phyloP scores from a whole-genome alignment of 139 green algal species.

The Volvox reticuliferus region DNA sequence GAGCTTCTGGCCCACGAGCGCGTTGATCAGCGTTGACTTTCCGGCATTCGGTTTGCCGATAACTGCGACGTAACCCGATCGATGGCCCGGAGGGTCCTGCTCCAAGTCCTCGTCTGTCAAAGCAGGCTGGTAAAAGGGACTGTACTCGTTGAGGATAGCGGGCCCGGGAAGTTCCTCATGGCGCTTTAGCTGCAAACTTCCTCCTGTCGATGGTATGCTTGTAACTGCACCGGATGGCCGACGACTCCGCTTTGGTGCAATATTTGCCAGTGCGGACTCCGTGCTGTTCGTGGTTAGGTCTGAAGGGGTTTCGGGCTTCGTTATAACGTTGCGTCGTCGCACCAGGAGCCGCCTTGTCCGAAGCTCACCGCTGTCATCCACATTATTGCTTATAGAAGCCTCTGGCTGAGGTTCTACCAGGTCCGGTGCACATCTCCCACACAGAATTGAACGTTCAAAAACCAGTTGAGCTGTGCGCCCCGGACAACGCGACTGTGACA shows the following conservation, averaged over 20 bases:
- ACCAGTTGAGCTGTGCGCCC: not conserved
- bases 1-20: conserved; percentile 93
- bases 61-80: conserved; percentile 88
- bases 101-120: conserved; percentile 72
- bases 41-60: conserved; percentile 84
- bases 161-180: not conserved
- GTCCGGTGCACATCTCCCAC: not conserved
- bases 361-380: not conserved
- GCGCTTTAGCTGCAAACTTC: not conserved
- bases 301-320: not conserved
- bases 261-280: not conserved
- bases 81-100: conserved; percentile 71
- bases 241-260: not conserved
- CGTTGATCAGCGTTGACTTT: conserved; percentile 97
- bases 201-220: not conserved
- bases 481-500: not conserved
- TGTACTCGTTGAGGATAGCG: conserved; percentile 46
- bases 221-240: not conserved
- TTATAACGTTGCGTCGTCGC: not conserved
- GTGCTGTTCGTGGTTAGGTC: not conserved
- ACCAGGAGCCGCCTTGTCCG: not conserved
- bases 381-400: not conserved
- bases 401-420: not conserved
- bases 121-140: conserved; percentile 61
- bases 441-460: not conserved